Base-by-base conservation (phyloP, 2,329 filamentous ascomycete genomes). In the Calcarisporium arbuscula region DNA sequence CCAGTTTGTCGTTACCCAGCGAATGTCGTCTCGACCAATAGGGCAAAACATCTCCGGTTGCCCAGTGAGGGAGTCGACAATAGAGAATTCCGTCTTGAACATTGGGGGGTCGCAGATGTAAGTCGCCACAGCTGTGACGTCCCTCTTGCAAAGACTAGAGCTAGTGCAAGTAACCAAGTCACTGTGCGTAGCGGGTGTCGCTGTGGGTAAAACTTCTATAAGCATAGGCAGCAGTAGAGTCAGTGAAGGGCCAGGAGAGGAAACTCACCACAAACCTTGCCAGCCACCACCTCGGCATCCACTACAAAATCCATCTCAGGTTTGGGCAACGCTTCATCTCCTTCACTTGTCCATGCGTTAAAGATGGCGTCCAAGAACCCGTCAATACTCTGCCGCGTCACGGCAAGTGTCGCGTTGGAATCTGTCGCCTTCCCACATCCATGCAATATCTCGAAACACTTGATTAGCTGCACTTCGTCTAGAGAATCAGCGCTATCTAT, bases 391-490 rank as follows among this genome's bases (percentile, higher is more conserved):
- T 47, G 42, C 9, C 45, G 42, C 0, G 56, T 57, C 19, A 44
- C 45, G 1, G 34, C 26, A 14, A 53, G 32, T 1, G 43, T 50
- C 3, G 51, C 45, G 4, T 34, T 34, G 1, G 32, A 23, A 4
- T 56, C 45, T 2, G 53, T 57, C 5, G 56, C 53, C 0, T 31
- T 18, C 0, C 53, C 50, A 9, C 56, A 58, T 0, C 53, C 56
- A 18, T 58, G 53, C 4, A 58, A 42, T 15, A 58, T 52, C 19
- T 58, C 52, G 15, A 58, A 58, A 23, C 49, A 55, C 25, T 43
- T 42, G n/a, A 47, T 46, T 15, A 58, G 34, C 28, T 58, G 45
- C 0, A 35, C n/a, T 6, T 51, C 44, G 6, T 45, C 51, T 10
- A 58, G 46, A 19, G 51, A 43, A 15, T 56, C 46, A 8, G 51